These are phyloP conservation scores for Colletotrichum higginsianum DNA, from an alignment of 2,329 filamentous ascomycete genomes.

Conservation along the genomic window DNA sequence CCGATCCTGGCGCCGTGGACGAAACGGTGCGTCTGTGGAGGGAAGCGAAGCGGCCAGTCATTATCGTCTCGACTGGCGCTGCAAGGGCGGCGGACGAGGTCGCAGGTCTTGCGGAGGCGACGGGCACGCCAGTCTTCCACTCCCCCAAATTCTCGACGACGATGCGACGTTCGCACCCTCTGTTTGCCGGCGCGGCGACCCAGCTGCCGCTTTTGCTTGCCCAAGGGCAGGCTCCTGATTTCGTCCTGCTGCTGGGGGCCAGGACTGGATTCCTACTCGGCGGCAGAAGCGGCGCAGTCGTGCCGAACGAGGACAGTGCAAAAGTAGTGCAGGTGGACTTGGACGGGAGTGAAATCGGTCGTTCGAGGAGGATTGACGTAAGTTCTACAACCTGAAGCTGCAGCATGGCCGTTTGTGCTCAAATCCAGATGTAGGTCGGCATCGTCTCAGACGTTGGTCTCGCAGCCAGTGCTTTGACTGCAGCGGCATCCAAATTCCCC, in stretches of 20 bases:
- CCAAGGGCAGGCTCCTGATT: slow-evolving; percentile 22
- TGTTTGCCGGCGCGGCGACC: slow-evolving; percentile 18
- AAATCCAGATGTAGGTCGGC: not conserved
- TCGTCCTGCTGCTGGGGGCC: slow-evolving; percentile 24
- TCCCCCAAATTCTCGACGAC: slow-evolving; percentile 26
- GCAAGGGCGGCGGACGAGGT: slow-evolving; percentile 1
- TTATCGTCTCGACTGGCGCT: slow-evolving; percentile 28
- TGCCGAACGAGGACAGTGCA: slow-evolving; percentile 20
- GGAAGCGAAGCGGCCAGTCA: slow-evolving; percentile 9
- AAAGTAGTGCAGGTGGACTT: slow-evolving; percentile 26
- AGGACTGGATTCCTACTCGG: slow-evolving; percentile 26
- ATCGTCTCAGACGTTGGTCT: slow-evolving; percentile 27
- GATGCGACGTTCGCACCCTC: not conserved
- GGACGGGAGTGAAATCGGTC: slow-evolving; percentile 26
- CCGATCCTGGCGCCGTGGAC: not conserved
- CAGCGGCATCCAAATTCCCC: not conserved
- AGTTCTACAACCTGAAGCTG: not conserved
- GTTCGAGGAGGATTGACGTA: slow-evolving; percentile 25
- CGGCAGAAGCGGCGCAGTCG: slow-evolving; percentile 16
- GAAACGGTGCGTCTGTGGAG: slow-evolving; percentile 10
- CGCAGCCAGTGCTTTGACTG: not conserved
- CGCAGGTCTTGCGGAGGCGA: slow-evolving; percentile 13
- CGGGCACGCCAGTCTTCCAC: slow-evolving; percentile 23
- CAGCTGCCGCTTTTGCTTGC: slow-evolving; percentile 18
- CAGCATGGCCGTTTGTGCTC: no score